phyloP scores from a whole-genome alignment of 139 green algal genomes.

The Pycnococcus provasolii region DNA sequence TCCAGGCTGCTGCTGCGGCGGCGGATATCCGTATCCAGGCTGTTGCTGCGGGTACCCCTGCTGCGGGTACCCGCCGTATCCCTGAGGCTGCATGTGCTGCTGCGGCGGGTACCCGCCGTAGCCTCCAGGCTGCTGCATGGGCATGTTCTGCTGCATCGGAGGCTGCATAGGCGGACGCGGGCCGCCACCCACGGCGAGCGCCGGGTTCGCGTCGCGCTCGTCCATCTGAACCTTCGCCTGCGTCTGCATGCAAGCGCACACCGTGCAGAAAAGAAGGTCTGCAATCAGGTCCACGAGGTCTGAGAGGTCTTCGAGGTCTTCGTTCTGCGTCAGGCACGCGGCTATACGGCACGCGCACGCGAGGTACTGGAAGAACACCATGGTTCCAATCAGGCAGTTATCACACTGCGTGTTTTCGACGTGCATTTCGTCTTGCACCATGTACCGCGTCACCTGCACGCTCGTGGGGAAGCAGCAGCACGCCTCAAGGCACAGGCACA shows the following conservation, averaged over 20 bases:
- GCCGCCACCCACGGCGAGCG: not conserved
- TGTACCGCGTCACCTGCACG: conserved; percentile 19
- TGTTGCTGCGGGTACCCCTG: not conserved
- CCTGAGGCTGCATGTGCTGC: not conserved
- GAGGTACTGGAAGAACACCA: conserved; percentile 25
- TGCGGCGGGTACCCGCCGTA: not conserved
- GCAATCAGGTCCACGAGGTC: conserved; percentile 26
- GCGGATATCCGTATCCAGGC: not conserved
- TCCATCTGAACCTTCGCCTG: conserved; percentile 29
- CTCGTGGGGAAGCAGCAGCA: conserved; percentile 30
- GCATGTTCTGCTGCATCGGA: not conserved
- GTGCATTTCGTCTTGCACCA: conserved; percentile 33
- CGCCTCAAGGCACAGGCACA: conserved; percentile 29
- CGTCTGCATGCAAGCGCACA: conserved; percentile 38
- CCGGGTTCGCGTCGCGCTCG: not conserved
- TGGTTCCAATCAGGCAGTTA: conserved; percentile 25
- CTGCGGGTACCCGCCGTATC: not conserved
- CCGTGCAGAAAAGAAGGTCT: conserved; percentile 26
- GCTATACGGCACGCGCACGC: conserved; percentile 23
- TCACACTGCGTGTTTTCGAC: conserved; percentile 31
- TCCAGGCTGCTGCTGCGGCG: not conserved
- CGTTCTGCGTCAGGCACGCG: conserved; percentile 14
- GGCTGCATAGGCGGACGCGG: not conserved
- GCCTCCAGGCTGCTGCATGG: not conserved
- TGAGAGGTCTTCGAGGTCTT: conserved; percentile 18